Evolutionary conservation across 2,329 filamentous ascomycete species (phyloP).

Genomic region (Apiospora pterosperma): DNA sequence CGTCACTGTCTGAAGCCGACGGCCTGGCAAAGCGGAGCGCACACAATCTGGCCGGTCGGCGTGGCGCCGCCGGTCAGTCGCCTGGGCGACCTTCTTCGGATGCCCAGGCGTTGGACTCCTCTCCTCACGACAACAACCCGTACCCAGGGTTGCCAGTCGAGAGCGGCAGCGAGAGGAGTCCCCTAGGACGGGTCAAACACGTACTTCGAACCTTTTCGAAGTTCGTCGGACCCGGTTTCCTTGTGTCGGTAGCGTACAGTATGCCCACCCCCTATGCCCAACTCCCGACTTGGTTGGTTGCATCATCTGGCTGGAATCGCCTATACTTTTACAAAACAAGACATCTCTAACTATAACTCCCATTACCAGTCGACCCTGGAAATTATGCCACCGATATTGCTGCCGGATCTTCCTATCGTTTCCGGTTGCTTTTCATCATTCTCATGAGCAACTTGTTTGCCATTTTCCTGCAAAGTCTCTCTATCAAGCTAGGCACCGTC

Average conservation of each 20-base stretch:
- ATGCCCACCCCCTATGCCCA: constrained; percentile 14
- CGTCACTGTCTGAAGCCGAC: constrained; percentile 16
- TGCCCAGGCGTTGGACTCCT: constrained; percentile 12
- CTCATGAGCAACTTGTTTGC: constrained; percentile 68
- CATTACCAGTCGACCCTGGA: constrained; percentile 49
- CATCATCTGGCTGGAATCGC: not conserved
- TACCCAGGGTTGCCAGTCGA: not conserved
- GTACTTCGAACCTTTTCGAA: constrained; percentile 44
- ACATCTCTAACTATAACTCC: not conserved
- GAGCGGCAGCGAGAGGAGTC: constrained; percentile 8
- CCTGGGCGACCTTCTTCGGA: constrained; percentile 14
- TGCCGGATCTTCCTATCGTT: constrained; percentile 63
- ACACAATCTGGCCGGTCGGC: constrained; percentile 17
- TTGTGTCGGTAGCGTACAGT: constrained; percentile 59
- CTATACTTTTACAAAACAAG: constrained; percentile 2
- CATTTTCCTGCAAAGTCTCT: constrained; percentile 66
- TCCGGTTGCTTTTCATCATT: constrained; percentile 64
- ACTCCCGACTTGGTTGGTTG: not conserved
- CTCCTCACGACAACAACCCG: constrained; percentile 8
- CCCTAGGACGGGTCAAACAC: constrained; percentile 17
- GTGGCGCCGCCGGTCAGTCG: constrained; percentile 17
- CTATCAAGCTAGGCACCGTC: constrained; percentile 67
- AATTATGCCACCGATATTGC: constrained; percentile 71
- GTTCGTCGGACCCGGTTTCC: constrained; percentile 67
- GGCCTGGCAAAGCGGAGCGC: not conserved